Evolutionary conservation across 306 rosid species (phyloP), one percentile per base, ranked within the genome.

Genomic region (Quercus robur): DNA sequence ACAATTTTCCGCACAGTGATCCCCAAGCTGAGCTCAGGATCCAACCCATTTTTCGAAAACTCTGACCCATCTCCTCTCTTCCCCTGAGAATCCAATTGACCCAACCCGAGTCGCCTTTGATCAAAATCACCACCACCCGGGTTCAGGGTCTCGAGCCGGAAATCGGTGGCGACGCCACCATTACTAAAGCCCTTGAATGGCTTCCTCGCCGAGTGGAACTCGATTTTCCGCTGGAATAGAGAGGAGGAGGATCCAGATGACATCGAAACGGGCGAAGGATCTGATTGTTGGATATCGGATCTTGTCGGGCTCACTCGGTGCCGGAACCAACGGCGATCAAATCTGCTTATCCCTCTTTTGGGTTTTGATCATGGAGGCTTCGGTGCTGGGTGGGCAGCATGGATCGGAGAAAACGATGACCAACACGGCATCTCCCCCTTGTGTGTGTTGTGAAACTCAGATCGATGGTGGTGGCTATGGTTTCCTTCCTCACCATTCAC

Each of bases 1-100:
- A 95, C 99, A 72, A 95, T 96, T 84, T 90, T 89, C 46, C 98
- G 87, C 73, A 85, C 78, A 18, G 98, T 90, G 59, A 90, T 91
- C 10, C 91, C 93, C 28, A 96, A 82, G 82, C 92, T 85, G 84
- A 96, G 92, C 86, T 96, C 99, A 20, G 97, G 97, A 88, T 96
- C 99, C 86, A 91, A 86, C 74, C 94, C 97, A 66, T 49, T 75
- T 19, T 95, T 96, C 19, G 77, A 75, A 55, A 78, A 80, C 76
- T 93, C 98, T 5, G 93, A 82, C 70, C 62, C 87, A 44, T 90
- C 99, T 4, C 57, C 72, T 77, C 85, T 96, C 75, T 85, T 91
- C 14, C 84, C 77, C 5, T 78, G 75, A 15, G 68, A 49, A 18
- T 56, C 75, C 13, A 83, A 75, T 21, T 51, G 56, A 23, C 25